Base-by-base conservation (phyloP, 2,329 filamentous ascomycete genomes). In the Capronia coronata region DNA sequence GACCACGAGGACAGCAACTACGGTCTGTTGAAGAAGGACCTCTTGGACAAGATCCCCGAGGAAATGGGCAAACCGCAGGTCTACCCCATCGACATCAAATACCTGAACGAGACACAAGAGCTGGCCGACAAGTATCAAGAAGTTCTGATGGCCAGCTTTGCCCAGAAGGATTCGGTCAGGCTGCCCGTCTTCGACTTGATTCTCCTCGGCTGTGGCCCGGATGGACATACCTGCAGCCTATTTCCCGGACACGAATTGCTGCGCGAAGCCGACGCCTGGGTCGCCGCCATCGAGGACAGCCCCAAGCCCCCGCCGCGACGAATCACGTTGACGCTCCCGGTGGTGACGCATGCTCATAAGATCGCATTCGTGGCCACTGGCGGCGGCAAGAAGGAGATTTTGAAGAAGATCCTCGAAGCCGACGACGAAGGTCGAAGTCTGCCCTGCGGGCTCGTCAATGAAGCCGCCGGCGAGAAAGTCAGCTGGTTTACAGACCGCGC, bases 1-100 rank as follows among this genome's bases (percentile, higher is more conserved):
- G 83, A 93, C 68, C 85, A 97, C 71, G 78, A 81, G 59, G 91
- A 98, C 73, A 95, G 89, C 74, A 98, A 97, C 74, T 95, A 96
- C 72, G 81, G 75, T 54, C 80, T 96, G 38, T 73, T 97, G 60
- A 93, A 95, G 74, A 74, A 81, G 41, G 89, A 96, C 71, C 76
- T 96, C 43, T 76, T 98, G 55, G 84, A 90, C 72, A 91, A 94
- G 73, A 86, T 97, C 56, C 88, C 90, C 35, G 69, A 75, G 39
- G 76, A 76, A 48, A 64, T 79, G 56, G 79, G 80, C 56, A 70
- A 75, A 63, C 90, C 90, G 16, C 79, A 72, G 46, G 84, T 96
- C 57, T 85, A 87, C 71, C 73, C 88, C 38, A 93, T 97, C 70
- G 83, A 95, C 65, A 71, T 75, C 54, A 68, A 73, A 51, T 72